Percentiles rank a stretch among this genome's conserved stretches.
Conservation (phyloP, 2,329 filamentous ascomycete species). For the Eutypa lata region DNA sequence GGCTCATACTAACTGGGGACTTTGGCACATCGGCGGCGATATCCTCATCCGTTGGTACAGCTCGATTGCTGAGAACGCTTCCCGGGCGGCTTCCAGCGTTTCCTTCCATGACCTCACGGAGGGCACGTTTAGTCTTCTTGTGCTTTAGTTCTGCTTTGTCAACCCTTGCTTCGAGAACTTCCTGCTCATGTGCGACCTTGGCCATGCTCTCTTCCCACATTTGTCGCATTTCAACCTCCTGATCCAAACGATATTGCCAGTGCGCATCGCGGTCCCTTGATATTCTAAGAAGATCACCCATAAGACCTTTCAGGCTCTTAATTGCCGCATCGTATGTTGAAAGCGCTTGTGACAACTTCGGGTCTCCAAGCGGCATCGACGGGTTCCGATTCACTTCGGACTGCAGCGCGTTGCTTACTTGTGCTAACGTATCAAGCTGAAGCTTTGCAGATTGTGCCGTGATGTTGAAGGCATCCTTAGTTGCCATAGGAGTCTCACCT, state of each 20-base stretch:
- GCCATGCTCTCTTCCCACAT: slow-evolving; percentile 99
- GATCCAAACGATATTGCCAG: slow-evolving; percentile 92
- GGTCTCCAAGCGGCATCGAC: slow-evolving; percentile 69
- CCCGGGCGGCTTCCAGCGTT: slow-evolving; percentile 35
- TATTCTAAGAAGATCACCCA: slow-evolving; percentile 86
- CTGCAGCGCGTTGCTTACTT: slow-evolving; percentile 80
- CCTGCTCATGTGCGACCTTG: slow-evolving; percentile 90
- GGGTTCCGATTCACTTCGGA: slow-evolving; percentile 69
- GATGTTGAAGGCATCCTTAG: slow-evolving; percentile 93
- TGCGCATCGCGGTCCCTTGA: slow-evolving; percentile 91
- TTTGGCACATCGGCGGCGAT: slow-evolving; percentile 31
- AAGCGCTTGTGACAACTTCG: slow-evolving; percentile 72
- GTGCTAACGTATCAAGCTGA: slow-evolving; percentile 85
- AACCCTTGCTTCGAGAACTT: slow-evolving; percentile 81
- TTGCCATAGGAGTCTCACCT: slow-evolving; percentile 68
- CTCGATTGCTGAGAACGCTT: slow-evolving; percentile 21
- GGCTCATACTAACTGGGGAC: slow-evolving; percentile 41
- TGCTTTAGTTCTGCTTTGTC: slow-evolving; percentile 89
- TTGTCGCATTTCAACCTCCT: slow-evolving; percentile 84
- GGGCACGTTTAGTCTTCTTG: slow-evolving; percentile 81
- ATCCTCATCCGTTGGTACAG: slow-evolving; percentile 30
- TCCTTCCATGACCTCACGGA: slow-evolving; percentile 77
- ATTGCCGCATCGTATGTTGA: slow-evolving; percentile 87
- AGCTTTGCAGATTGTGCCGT: slow-evolving; percentile 92
- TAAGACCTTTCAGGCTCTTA: slow-evolving; percentile 76